Evolutionary conservation across 495 filamentous ascomycete species (phyloP).

Genomic region (Podospora appendiculata): DNA sequence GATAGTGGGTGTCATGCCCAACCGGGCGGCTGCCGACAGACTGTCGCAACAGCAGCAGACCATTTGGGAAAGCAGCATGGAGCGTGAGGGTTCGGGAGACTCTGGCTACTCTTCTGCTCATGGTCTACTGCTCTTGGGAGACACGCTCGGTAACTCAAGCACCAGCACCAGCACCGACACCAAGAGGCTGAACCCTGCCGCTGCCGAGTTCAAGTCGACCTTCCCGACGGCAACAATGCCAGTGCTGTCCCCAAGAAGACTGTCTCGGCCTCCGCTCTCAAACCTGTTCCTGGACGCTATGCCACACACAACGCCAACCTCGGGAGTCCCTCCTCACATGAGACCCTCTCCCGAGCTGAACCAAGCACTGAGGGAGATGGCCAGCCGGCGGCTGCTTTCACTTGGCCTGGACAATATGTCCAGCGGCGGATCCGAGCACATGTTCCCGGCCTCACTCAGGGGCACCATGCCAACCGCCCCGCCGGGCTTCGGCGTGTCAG

Average conservation of each 20-base stretch:
- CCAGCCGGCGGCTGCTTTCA: too few relatives aligned
- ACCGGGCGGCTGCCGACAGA: not conserved
- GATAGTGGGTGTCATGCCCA: not conserved
- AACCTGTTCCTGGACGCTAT: conserved; percentile 13
- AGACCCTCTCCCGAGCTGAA: not conserved
- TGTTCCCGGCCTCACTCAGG: too few relatives aligned
- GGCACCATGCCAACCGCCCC: too few relatives aligned
- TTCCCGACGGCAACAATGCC: not conserved
- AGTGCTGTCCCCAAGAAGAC: conserved; percentile 10
- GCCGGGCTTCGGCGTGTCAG: too few relatives aligned
- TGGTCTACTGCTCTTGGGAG: not conserved
- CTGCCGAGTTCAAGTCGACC: conserved; percentile 20
- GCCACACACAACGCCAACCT: not conserved
- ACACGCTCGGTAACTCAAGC: not conserved
- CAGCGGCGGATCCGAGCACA: too few relatives aligned
- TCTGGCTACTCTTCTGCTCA: conserved; percentile 10
- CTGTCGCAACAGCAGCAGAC: not conserved
- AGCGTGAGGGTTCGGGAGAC: conserved; percentile 4
- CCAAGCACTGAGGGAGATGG: not conserved
- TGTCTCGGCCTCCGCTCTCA: conserved; percentile 14
- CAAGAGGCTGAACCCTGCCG: conserved; percentile 20
- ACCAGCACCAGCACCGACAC: not conserved
- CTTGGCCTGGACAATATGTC: too few relatives aligned
- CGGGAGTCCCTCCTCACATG: not conserved
- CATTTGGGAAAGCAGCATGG: not conserved